Base-by-base conservation (phyloP, 2,329 filamentous ascomycete species). In the Blastomyces percursus region DNA sequence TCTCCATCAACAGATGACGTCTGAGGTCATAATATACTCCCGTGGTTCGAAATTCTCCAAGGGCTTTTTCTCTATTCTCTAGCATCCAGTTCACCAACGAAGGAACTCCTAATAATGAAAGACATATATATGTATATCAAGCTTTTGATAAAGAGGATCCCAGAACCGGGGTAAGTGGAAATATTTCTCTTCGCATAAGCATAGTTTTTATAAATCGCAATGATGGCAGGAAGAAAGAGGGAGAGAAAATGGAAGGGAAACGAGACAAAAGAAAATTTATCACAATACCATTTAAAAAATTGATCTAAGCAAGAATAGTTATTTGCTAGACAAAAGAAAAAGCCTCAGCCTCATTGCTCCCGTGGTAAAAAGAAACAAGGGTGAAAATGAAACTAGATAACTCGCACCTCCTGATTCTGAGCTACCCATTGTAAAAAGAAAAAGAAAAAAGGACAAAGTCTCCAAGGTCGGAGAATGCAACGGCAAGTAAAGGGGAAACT, bases 221-320 rank as follows among this genome's bases (percentile, higher is more conserved):
- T 24, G 12, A 24, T 2, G 24, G 24, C 1, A 6, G 48, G 8
- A n/a, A 35, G 35, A 19, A 19, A 30, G 16, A 24, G 24, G 35
- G 27, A 21, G 16, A 21, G 32, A 32, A 16, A 21, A 40, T 7
- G 32, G 21, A 11, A 24, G 12, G 21, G 14, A n/a, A 54, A 35
- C n/a, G 5, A 12, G 50, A 12, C 5, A 38, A 19, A 32, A 35
- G 30, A 35, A 11, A 16, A 42, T 24, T 57, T 57, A 57, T 40
- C 11, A 42, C 42, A 48, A 42, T 59, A 35, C 35, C 54, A 57
- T 57, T 57, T 57, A 58, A 46, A 38, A 48, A 48, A 48, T 59
- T 59, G 16, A 59, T 59, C 57, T 59, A 59, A 59, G 57, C 57
- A 48, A 59, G 42, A 48, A 59, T 19, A n/a, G 30, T 59, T 21